Percentiles rank a stretch among this genome's conserved stretches.
Conservation (phyloP, 208 protist species). For the Leishmania braziliensis region DNA sequence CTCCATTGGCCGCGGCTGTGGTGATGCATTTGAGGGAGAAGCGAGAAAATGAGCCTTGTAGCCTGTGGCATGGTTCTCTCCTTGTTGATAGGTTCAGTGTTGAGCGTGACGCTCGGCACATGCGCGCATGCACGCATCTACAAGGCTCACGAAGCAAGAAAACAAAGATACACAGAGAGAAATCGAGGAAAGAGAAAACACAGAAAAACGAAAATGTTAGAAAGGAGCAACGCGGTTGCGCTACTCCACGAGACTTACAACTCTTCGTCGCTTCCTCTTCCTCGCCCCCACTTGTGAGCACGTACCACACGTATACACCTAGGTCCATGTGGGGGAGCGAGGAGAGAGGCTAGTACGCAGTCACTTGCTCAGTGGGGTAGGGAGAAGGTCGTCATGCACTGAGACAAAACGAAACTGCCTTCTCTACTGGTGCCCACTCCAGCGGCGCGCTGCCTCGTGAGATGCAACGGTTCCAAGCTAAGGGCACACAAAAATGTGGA, state of each 20-base stretch:
- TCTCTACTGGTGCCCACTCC: neutral
- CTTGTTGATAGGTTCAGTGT: neutral
- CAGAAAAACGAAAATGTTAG: neutral
- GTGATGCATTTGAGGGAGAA: neutral
- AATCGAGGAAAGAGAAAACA: neutral
- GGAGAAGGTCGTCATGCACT: neutral
- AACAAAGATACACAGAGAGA: neutral
- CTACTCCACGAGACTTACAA: neutral
- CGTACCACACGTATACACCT: neutral
- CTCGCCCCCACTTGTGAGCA: neutral
- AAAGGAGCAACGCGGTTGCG: neutral
- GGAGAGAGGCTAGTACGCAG: neutral
- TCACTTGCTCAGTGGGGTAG: neutral
- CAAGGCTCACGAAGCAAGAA: neutral
- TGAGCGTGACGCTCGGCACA: neutral
- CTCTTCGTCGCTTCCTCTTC: neutral
- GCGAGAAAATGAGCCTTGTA: neutral
- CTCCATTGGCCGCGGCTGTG: neutral
- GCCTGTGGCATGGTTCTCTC: neutral
- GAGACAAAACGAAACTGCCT: neutral
- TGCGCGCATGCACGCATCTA: neutral
- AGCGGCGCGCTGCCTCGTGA: neutral
- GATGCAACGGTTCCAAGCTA: neutral
- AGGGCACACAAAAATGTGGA: neutral
- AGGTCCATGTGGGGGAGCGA: neutral